Evolutionary conservation across 2,329 filamentous ascomycete genomes (phyloP).

Genomic region (Fusarium pseudoanthophilum): DNA sequence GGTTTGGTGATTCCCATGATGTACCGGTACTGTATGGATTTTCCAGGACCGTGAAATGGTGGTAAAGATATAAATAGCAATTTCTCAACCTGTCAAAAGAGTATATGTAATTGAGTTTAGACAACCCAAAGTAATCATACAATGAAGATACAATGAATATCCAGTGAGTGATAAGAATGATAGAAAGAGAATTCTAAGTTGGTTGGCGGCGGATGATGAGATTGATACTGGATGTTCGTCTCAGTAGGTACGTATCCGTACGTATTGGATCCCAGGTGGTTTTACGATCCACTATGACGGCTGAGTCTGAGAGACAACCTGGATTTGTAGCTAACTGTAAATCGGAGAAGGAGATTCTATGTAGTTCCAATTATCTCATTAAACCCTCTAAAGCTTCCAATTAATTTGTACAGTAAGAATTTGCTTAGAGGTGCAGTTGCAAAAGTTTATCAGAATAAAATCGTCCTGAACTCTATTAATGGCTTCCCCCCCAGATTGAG

Average conservation of each 20-base stretch:
- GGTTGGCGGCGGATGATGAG: background rate
- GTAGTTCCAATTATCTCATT: background rate
- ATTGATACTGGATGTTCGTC: background rate
- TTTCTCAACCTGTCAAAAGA: too few species aligned
- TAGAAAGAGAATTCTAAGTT: background rate
- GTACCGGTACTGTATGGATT: background rate
- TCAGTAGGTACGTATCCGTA: background rate
- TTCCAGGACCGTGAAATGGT: background rate
- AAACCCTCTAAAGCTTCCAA: background rate
- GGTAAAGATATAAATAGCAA: background rate
- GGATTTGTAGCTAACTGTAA: background rate
- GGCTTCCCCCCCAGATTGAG: background rate
- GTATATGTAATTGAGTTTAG: background rate
- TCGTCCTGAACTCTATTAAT: background rate
- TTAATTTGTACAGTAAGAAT: background rate
- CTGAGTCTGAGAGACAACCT: background rate
- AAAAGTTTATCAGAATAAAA: background rate
- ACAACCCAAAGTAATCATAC: background rate
- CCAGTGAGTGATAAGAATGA: background rate
- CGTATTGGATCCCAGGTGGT: background rate
- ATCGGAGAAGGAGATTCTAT: background rate
- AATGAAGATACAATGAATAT: too few species aligned
- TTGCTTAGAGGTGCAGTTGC: background rate
- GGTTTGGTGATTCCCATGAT: background rate
- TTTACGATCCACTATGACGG: conserved; percentile 18